Percentiles rank a stretch among this genome's conserved stretches.
Evolutionary conservation across 106 monocot genomes (phyloP).

Genomic region (Gastrodia elata): DNA sequence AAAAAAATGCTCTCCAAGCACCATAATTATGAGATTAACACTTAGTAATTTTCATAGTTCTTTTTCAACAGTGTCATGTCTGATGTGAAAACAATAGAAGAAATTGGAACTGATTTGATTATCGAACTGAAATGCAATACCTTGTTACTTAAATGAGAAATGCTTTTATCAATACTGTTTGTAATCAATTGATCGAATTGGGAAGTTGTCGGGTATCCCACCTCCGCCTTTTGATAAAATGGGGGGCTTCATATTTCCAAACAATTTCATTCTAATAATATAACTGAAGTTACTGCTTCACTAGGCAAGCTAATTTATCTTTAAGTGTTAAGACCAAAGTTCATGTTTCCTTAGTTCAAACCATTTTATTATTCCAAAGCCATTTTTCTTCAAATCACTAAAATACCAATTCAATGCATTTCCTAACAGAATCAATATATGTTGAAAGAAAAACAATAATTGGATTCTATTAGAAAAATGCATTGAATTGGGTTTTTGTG

Average conservation of each 20-base stretch:
- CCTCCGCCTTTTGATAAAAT: neutral
- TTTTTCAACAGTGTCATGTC: too few species aligned
- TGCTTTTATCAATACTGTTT: neutral
- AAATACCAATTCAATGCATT: neutral
- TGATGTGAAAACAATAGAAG: too few species aligned
- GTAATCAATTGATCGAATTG: neutral
- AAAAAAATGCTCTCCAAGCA: too few species aligned
- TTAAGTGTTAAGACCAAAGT: neutral
- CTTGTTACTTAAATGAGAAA: neutral
- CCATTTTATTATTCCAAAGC: neutral
- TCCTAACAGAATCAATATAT: neutral
- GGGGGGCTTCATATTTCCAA: neutral
- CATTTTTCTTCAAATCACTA: neutral
- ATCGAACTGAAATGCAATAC: too few species aligned
- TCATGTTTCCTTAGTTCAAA: neutral
- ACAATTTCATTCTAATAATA: too few species aligned
- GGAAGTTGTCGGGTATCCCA: neutral
- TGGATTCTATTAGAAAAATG: neutral
- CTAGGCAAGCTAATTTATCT: too few species aligned
- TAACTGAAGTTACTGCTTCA: too few species aligned
- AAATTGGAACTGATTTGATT: too few species aligned
- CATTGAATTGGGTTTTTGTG: neutral
- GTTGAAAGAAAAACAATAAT: neutral
- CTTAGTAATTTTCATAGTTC: too few species aligned
- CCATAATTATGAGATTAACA: too few species aligned